Evolutionary conservation across 331 rosid species (phyloP), one percentile per base, ranked within the genome.

Genomic region (Malus hybrid): DNA sequence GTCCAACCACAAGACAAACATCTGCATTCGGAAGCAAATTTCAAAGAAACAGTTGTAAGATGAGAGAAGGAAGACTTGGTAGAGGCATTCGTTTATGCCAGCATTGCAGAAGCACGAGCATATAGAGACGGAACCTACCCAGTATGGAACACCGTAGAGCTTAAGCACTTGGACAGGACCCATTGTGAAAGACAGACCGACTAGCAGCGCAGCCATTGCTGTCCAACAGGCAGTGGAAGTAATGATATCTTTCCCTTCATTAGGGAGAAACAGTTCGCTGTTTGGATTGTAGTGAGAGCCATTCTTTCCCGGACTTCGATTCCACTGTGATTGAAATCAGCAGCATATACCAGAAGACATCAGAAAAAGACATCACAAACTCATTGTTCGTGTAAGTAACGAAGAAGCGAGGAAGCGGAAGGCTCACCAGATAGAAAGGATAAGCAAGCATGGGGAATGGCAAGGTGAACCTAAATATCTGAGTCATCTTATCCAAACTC

Each of bases 401-500:
- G 13, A 54, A 22, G 39, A 54, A 54, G 69, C 33, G 8, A 39
- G 12, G 63, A 57, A 74, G n/a, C 46, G 28, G 33, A 70, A 44
- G 16, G 67, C 83, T 74, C 46, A 85, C 89, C 83, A 85, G 77
- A 77, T 85, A 85, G 62, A 85, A n/a, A 24, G 89, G 89, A 36
- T 85, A 85, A 65, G 89, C 89, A 71, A 85, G 89, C 89, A 85
- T 80, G 19, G 89, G 89, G 60, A 85, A 83, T 24, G 89, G 89
- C 77, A 85, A 72, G 70, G 83, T 72, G 81, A 85, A 85, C 75
- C 89, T 83, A 65, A 80, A 64, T 22, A 69, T 39, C 71, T 22
- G 75, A 44, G 89, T 85, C 24, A 27, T 69, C 67, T 57, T 80
- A 78, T 83, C 87, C 77, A 85, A 42, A 34, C 48, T 66, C 62